Conservation (phyloP, 768 basidiomycete genomes). For the Exidia glandulosa region DNA sequence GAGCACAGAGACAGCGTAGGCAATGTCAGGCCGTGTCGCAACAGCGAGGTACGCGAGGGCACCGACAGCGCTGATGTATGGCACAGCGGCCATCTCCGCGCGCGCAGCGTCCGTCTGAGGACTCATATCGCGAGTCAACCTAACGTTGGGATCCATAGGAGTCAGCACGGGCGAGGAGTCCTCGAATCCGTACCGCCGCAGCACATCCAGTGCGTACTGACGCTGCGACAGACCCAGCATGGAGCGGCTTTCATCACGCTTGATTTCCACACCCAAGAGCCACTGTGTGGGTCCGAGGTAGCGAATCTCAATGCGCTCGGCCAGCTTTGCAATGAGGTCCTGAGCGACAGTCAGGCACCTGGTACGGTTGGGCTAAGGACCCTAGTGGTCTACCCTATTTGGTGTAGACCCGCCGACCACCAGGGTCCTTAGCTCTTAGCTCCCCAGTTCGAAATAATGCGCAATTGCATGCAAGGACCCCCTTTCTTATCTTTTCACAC, state of each 20-base stretch:
- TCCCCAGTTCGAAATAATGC: no score
- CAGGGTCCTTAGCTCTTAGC: no score
- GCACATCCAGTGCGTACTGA: constrained; percentile 9
- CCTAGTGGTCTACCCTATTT: no score
- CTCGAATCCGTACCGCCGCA: constrained; percentile 3
- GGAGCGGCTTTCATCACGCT: constrained; percentile 7
- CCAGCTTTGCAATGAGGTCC: no score
- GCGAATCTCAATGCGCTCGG: no score
- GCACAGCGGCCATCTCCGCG: constrained; percentile 18
- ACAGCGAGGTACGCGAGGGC: constrained; percentile 21
- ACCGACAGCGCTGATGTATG: constrained; percentile 21
- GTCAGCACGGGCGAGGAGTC: constrained; percentile 8
- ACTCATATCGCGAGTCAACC: constrained; percentile 3
- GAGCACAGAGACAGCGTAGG: constrained; percentile 19
- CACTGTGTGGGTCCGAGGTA: constrained; percentile 17
- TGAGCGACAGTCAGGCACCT: no score
- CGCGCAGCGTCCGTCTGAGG: constrained; percentile 6
- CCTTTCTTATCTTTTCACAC: no score
- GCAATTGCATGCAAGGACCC: no score
- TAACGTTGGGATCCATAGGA: constrained; percentile 7
- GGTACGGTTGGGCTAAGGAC: no score
- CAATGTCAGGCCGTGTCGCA: constrained; percentile 25
- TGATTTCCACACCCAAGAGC: constrained; percentile 12
- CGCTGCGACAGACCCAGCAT: no score
- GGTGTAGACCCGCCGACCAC: no score